Base-by-base conservation (phyloP, 78 protist species). In the Chrysochromulina tobinii region DNA sequence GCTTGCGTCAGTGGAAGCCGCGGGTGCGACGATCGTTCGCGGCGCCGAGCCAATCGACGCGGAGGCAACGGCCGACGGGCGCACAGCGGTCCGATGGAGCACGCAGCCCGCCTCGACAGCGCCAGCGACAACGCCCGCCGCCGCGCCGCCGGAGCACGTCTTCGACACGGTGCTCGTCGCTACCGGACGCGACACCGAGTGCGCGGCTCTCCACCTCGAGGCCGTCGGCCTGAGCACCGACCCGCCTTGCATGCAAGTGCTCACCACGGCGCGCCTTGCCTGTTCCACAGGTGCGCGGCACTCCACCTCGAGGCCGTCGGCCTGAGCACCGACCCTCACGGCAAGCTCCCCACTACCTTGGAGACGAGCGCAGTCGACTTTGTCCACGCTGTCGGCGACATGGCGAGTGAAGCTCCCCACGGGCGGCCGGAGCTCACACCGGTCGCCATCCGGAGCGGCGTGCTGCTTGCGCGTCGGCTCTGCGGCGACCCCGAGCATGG, bases 401-500 rank as follows among this genome's bases (percentile, higher is more conserved):
- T 97, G 57, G 90, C 97, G 1, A 98, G 79, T 15, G 93, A 93
- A 17, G 88, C 61, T 0, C 59, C 93, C 7, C 25, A 89, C 21
- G 96, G 92, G 20, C 64, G 85, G 20, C 96, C 95, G 38, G 98
- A 98, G 92, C 97, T 98, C 64, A 98, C 99, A 18, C 99, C 99
- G 3, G 98, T 97, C 11, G 99, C 99, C 11, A 97, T 98, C 87
- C 92, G 72, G 91, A 81, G 81, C 53, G 98, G 97, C 14, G 1
- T 54, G 88, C 88, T 89, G 59, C 95, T 97, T 0, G 98, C 98
- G 8, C 58, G 58, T 5, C 87, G 99, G 61, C 88, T 97, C 72
- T 96, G 3, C 90, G 96, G 72, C 75, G 89, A 87, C 48, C 11
- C 64, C 53, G 8, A 53, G n/a, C 58, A 17, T 38, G 38, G 38